Evolutionary conservation across 2,329 filamentous ascomycete genomes (phyloP).

Genomic region (Truncatella angustata): DNA sequence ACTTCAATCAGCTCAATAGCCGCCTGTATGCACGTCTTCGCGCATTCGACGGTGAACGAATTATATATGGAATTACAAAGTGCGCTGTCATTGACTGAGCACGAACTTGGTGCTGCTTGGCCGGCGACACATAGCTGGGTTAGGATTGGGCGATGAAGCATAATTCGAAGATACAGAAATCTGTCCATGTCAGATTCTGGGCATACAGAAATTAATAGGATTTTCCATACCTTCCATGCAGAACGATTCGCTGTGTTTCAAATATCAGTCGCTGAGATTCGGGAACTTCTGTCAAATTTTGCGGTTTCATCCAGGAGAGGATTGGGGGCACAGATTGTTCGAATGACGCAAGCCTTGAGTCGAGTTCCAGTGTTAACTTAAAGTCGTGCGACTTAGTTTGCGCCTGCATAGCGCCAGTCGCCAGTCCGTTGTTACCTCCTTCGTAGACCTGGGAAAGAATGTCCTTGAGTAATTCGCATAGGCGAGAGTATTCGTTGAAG

Average conservation of each 20-base stretch:
- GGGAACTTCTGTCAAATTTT: not conserved
- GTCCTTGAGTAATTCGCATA: not conserved
- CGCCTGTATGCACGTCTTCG: not conserved
- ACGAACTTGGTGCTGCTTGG: not conserved
- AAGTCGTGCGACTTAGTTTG: not conserved
- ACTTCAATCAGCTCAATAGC: not conserved
- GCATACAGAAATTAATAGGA: not conserved
- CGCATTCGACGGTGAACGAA: not conserved
- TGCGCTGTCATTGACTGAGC: not conserved
- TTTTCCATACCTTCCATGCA: not conserved
- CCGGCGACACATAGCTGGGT: not conserved
- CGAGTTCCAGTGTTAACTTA: not conserved
- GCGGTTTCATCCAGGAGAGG: not conserved
- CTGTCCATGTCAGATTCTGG: not conserved
- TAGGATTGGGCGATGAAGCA: not conserved
- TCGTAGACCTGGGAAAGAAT: constrained; percentile 1
- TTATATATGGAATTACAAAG: not conserved
- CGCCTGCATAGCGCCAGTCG: not conserved
- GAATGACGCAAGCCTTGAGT: not conserved
- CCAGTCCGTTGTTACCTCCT: not conserved
- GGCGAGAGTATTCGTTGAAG: not conserved
- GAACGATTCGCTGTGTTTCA: not conserved
- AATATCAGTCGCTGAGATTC: not conserved
- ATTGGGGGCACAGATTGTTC: not conserved
- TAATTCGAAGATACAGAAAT: not conserved